Conservation (phyloP, 305 asterid species). For the Fraxinus ornus region DNA sequence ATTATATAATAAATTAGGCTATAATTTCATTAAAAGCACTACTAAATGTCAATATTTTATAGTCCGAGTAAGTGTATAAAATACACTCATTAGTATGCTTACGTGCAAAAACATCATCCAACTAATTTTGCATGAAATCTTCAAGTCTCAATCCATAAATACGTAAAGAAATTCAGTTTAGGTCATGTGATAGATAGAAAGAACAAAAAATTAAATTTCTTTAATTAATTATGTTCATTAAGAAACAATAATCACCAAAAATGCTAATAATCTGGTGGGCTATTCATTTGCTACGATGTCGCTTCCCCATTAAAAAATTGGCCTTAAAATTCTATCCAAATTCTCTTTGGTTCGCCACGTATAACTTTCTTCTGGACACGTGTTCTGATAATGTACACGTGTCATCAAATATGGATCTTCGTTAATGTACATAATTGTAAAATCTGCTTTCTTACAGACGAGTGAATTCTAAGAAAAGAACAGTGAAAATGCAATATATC, state of each 20-base stretch:
- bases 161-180: not conserved
- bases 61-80: too few relatives aligned
- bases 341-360: not conserved
- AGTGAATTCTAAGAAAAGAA: not conserved
- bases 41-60: too few relatives aligned
- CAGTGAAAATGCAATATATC: constrained; percentile 42
- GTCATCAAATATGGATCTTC: not conserved
- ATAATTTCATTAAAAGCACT: too few relatives aligned
- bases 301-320: not conserved
- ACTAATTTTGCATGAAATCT: not conserved
- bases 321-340: not conserved
- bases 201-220: not conserved
- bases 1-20: too few relatives aligned
- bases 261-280: not conserved
- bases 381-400: not conserved
- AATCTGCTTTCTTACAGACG: not conserved
- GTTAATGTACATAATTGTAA: not conserved
- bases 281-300: not conserved
- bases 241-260: not conserved
- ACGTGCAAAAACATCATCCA: not conserved
- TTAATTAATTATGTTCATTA: not conserved
- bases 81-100: too few relatives aligned
- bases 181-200: not conserved
- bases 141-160: not conserved
- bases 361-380: constrained; percentile 1